Evolutionary conservation across 768 basidiomycete genomes (phyloP), one percentile per base, ranked within the genome.

Genomic region (Leucogyrophana mollusca): DNA sequence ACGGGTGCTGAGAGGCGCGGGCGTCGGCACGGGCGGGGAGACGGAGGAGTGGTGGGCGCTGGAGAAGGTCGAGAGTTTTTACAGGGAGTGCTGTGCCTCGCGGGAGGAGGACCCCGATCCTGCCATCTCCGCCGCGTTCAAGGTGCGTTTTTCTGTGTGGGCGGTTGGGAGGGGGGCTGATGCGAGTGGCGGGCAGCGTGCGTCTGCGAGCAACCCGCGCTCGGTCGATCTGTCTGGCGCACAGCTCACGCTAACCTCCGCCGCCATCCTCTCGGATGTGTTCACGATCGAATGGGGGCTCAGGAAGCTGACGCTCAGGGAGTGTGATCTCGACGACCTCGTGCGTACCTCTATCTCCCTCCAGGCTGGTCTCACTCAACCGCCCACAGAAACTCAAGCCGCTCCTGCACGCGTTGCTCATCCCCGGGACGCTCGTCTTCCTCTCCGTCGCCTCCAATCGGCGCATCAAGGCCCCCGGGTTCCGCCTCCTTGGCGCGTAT

Each of bases 211-310:
- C 9, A 73, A 68, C 34, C 90, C 91, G 0, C 78, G 90, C 14
- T 74, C 83, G 0, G 76, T 94, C 14, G 87, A 93, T 62, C 71
- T 92, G n/a, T 85, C 91, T 2, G 80, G 87, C 9, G 80, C 87
- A 17, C 85, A 85, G 56, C 74, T 98, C 16, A 87, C 80, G 1
- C 64, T 76, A 2, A 76, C 82, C 2, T 73, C 80, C 0, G 87
- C 91, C 0, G 83, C 85, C 10, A 83, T 93, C 14, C 75, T 99
- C 14, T 87, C 95, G 0, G 95, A 98, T 65, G 82, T 96, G 11
- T 83, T 98, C 52, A 81, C 83, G 7, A 85, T 96, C 47, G 92
- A 97, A 65, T 97, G 94, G 89, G 94, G 94, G 0, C 70, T 96
- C 16, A 74, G 87, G 21, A 94, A 92, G 57, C 71, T 95, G 17